Base-by-base conservation (phyloP, 805 yeast genomes). In the Hemisphaericaspora nanyangensis region DNA sequence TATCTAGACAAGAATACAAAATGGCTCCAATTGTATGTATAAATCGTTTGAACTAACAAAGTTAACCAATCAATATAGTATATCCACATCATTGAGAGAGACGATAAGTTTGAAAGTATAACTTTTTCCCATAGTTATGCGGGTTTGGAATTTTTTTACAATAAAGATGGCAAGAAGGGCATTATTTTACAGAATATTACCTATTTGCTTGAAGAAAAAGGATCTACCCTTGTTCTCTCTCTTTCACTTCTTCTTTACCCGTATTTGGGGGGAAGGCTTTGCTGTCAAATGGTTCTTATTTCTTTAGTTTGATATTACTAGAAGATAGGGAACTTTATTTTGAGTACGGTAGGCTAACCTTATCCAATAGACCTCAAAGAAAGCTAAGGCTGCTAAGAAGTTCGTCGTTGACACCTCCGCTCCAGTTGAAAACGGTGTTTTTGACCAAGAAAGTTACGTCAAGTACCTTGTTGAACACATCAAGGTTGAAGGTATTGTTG, bases 401-500 rank as follows among this genome's bases (percentile, higher is more conserved):
- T 88, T 85, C 79, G 85, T 85, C 64, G 91, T 93, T 68, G 98
- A 91, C 79, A 87, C 85, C 67, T 80, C 96, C 50, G 95, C 95
- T 70, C 96, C 96, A 77, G 89, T 89, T 68, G 95, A 87, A 71
- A 87, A 86, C 75, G 95, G 90, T 79, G 95, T 91, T 68, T 87
- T 89, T 65, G 98, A 93, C 84, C 93, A 95, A 72, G 85, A 93
- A 68, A 82, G 95, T 62, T 89, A 91, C 82, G 95, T 87, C 65
- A 91, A 93, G 81, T 93, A 83, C 91, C 84, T 93, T 74, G 81
- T 85, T 71, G 98, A 93, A 79, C 96, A 88, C 88, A 91, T 93
- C 87, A 93, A 93, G 84, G 91, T 93, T 66, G 99, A 93, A 54
- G 90, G 91, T 73, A 81, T 84, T 66, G 78, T 86, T 63, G 96